phyloP scores from a whole-genome alignment of 2,329 filamentous ascomycete genomes.

The Fusarium torulosum region DNA sequence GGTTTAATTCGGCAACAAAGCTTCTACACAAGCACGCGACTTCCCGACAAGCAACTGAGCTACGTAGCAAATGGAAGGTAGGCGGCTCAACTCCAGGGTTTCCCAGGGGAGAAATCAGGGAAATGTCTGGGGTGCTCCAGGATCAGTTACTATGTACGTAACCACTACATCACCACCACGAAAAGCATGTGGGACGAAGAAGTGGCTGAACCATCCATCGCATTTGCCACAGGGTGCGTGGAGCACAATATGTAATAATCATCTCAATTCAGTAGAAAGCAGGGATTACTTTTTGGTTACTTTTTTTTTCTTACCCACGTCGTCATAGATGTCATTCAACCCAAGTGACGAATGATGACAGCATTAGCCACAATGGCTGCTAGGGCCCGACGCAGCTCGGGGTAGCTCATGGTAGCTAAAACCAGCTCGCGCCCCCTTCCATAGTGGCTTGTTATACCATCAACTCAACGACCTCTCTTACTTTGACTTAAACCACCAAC shows the following conservation, averaged over 20 bases:
- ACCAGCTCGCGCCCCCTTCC: neutral
- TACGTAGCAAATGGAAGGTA: neutral
- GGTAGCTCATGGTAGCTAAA: neutral
- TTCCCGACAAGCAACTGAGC: neutral
- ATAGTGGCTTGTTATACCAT: neutral
- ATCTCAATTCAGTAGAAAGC: neutral
- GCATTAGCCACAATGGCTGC: conserved; percentile 10
- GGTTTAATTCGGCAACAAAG: neutral
- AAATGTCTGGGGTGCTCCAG: neutral
- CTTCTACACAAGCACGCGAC: neutral
- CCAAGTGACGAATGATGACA: conserved; percentile 24
- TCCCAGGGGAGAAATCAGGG: neutral
- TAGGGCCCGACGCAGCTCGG: neutral
- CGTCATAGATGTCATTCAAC: conserved; percentile 12
- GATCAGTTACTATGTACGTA: too few species aligned
- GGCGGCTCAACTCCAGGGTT: neutral
- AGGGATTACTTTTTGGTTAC: neutral
- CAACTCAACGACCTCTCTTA: neutral
- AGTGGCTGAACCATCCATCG: neutral
- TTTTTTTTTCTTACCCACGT: neutral
- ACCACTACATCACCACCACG: neutral
- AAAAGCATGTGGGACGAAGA: neutral
- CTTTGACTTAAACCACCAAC: neutral
- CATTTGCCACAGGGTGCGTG: neutral
- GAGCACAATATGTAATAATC: neutral